Percentiles rank a stretch among this genome's conserved stretches.
These are phyloP conservation scores for Thozetella sp. DNA, from an alignment of 495 filamentous ascomycete species.

Conservation along the genomic window DNA sequence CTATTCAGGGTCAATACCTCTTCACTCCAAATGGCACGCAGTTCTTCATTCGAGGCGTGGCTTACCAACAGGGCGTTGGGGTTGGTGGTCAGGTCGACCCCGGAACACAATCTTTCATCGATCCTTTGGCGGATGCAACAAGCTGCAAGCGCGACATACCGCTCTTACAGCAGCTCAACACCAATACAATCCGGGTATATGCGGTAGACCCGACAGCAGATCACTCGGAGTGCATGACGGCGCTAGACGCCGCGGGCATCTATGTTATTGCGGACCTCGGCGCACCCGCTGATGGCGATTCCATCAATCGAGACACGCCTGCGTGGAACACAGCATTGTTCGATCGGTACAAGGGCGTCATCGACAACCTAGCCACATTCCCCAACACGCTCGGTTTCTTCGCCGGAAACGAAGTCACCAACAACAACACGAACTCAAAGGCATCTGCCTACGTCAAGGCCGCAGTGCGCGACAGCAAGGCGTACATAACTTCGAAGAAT, in stretches of 20 bases:
- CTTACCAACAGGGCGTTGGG: conserved; percentile 72
- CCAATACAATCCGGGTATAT: conserved; percentile 95
- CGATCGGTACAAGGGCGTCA: conserved; percentile 76
- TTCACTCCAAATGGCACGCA: conserved; percentile 68
- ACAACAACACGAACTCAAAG: conserved; percentile 76
- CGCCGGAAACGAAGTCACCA: conserved; percentile 95
- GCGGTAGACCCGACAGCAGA: conserved; percentile 79
- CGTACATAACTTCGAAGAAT: conserved; percentile 75
- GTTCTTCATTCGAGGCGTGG: conserved; percentile 88
- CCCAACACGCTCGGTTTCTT: conserved; percentile 94
- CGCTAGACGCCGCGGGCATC: conserved; percentile 87
- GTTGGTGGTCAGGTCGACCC: conserved; percentile 33
- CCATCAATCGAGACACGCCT: conserved; percentile 84
- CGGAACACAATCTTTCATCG: conserved; percentile 43
- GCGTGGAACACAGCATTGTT: conserved; percentile 76
- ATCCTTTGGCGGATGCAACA: conserved; percentile 71
- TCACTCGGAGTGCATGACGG: conserved; percentile 83
- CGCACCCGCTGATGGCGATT: conserved; percentile 61
- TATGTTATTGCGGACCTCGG: conserved; percentile 92
- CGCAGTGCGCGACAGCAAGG: conserved; percentile 91
- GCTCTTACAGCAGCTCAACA: conserved; percentile 69
- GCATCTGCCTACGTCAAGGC: conserved; percentile 95
- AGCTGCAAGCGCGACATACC: conserved; percentile 83
- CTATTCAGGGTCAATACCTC: conserved; percentile 57
- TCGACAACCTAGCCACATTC: conserved; percentile 79